phyloP scores from a whole-genome alignment of 176 grass and related monocot species.

The Alopecurus myosuroides region DNA sequence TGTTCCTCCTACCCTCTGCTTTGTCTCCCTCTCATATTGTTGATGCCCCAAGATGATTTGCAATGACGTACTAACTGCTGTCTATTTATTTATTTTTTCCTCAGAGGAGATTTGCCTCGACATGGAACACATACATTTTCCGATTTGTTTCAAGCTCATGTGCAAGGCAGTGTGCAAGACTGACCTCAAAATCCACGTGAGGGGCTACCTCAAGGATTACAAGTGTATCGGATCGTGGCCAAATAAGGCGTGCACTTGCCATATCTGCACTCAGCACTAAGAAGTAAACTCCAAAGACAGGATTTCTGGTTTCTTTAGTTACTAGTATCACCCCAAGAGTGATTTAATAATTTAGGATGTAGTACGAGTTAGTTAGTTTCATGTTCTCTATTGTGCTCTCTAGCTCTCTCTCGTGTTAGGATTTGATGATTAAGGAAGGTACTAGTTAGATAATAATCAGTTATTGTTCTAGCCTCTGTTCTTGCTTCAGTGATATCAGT shows the following conservation, averaged over 20 bases:
- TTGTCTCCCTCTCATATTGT: neutral
- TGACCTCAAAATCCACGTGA: neutral
- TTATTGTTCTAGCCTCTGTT: neutral
- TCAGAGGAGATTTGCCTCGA: neutral
- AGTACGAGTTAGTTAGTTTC: neutral
- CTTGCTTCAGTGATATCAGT: neutral
- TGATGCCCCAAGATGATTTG: neutral
- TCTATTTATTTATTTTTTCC: neutral
- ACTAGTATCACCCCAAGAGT: neutral
- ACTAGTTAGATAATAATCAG: neutral
- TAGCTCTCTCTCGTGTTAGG: neutral
- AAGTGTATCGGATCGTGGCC: neutral
- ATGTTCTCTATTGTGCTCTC: too few relatives aligned
- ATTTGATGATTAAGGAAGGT: neutral
- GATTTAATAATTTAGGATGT: neutral
- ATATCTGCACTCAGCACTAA: neutral
- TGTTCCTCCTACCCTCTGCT: neutral
- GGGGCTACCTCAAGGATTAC: neutral
- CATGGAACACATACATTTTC: neutral
- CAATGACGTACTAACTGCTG: neutral
- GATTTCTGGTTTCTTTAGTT: neutral
- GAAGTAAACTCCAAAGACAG: neutral
- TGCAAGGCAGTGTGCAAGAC: neutral
- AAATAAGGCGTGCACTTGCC: neutral
- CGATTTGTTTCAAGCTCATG: neutral